phyloP scores from a whole-genome alignment of 208 protist species.

The Balamuthia mandrillaris region DNA sequence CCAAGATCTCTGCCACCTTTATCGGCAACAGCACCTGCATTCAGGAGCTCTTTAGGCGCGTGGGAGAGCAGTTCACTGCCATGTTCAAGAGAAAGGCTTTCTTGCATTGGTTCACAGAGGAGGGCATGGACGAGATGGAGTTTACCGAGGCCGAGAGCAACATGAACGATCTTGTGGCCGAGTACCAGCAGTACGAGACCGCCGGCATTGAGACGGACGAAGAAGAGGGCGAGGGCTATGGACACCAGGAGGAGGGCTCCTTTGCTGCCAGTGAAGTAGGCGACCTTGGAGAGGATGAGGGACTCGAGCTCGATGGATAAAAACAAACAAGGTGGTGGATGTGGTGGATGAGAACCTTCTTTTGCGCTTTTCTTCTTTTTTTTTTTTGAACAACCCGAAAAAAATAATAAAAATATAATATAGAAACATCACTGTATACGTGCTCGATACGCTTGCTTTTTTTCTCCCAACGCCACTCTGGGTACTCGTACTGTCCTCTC shows the following conservation, averaged over 20 bases:
- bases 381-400: too few relatives aligned
- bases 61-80: conserved; percentile 90
- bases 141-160: conserved; percentile 90
- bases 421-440: too few relatives aligned
- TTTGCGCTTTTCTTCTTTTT: too few relatives aligned
- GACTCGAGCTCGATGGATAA: too few relatives aligned
- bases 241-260: conserved; percentile 56
- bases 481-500: too few relatives aligned
- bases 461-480: too few relatives aligned
- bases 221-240: conserved; percentile 69
- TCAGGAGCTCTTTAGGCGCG: conserved; percentile 90
- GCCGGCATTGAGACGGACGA: conserved; percentile 69
- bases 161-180: conserved; percentile 89
- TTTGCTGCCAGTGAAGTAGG: too few relatives aligned
- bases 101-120: conserved; percentile 98
- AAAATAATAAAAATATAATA: too few relatives aligned
- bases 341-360: too few relatives aligned
- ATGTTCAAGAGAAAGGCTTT: conserved; percentile 99
- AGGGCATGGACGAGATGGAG: conserved; percentile 92
- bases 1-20: conserved; percentile 85
- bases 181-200: conserved; percentile 92
- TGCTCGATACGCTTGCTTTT: too few relatives aligned
- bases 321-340: too few relatives aligned
- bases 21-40: conserved; percentile 91
- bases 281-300: too few relatives aligned